These are phyloP conservation scores for Fragaria nilgerrensis DNA, from an alignment of 306 rosid species.

Conservation along the genomic window DNA sequence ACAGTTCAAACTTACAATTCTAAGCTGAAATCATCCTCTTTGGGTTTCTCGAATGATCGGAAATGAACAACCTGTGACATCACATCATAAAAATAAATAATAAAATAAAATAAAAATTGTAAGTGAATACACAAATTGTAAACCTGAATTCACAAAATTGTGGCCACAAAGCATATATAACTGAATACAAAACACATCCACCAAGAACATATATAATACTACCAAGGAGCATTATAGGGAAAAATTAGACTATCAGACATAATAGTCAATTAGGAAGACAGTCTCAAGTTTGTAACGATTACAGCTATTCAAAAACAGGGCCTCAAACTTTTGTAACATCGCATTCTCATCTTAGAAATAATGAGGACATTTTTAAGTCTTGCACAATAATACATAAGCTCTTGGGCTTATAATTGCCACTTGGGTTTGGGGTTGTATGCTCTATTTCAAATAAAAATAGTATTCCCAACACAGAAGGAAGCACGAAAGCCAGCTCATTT, in stretches of 20 bases:
- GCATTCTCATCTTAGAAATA: background rate
- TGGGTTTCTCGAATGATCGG: slow-evolving; percentile 78
- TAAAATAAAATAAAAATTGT: background rate
- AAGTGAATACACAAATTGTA: background rate
- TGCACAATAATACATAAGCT: background rate
- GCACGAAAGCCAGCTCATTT: background rate
- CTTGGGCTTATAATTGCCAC: background rate
- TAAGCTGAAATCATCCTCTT: slow-evolving; percentile 82
- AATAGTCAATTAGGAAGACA: background rate
- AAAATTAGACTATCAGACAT: background rate
- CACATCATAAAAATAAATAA: slow-evolving; percentile 2
- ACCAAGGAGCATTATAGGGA: background rate
- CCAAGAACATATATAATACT: background rate
- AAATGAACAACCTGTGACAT: slow-evolving; percentile 80
- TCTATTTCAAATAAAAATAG: background rate
- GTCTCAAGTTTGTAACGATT: background rate
- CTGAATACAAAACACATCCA: background rate
- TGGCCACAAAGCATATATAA: background rate
- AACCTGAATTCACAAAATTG: background rate
- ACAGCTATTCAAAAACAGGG: background rate
- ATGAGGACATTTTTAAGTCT: background rate
- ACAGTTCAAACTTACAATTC: slow-evolving; percentile 63
- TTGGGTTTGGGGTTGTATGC: background rate
- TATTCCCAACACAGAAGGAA: background rate
- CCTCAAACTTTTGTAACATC: background rate